Evolutionary conservation across 2,329 filamentous ascomycete species (phyloP).

Genomic region (Daldinia sp.): DNA sequence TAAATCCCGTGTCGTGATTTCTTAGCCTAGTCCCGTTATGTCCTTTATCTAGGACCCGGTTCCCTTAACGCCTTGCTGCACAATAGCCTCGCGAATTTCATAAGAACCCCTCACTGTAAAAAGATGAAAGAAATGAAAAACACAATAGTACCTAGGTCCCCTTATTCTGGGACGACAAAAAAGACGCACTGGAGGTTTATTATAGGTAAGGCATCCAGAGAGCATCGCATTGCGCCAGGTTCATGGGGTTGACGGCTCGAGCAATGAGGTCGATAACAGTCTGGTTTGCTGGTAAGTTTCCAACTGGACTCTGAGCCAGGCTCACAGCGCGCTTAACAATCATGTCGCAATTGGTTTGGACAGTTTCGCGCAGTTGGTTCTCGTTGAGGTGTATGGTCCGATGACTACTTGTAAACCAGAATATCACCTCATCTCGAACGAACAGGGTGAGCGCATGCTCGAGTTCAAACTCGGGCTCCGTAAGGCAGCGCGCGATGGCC

Average conservation of each 20-base stretch:
- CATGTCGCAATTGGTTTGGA: conserved; percentile 87
- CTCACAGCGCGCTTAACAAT: conserved; percentile 92
- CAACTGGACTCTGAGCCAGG: conserved; percentile 80
- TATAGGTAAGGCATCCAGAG: conserved; percentile 98
- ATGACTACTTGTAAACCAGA: conserved; percentile 90
- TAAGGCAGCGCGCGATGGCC: conserved; percentile 94
- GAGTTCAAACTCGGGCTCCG: conserved; percentile 89
- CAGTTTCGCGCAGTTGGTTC: conserved; percentile 79
- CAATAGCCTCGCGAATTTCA: conserved; percentile 15
- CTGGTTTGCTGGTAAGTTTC: conserved; percentile 93
- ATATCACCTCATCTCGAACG: conserved; percentile 97
- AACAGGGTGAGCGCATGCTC: conserved; percentile 95
- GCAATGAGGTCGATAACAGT: conserved; percentile 95
- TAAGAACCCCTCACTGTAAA: background rate
- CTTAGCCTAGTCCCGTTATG: background rate
- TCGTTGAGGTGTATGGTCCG: conserved; percentile 71
- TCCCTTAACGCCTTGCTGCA: conserved; percentile 30
- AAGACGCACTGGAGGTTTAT: conserved; percentile 22
- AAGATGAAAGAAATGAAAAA: background rate
- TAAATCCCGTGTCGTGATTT: background rate
- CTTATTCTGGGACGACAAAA: background rate
- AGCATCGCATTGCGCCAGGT: conserved; percentile 87
- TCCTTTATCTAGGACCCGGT: background rate
- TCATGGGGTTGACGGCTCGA: conserved; percentile 92
- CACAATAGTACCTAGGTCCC: background rate